These are phyloP conservation scores for Lentinula aciculospora DNA, from an alignment of 768 basidiomycete genomes.

Conservation along the genomic window DNA sequence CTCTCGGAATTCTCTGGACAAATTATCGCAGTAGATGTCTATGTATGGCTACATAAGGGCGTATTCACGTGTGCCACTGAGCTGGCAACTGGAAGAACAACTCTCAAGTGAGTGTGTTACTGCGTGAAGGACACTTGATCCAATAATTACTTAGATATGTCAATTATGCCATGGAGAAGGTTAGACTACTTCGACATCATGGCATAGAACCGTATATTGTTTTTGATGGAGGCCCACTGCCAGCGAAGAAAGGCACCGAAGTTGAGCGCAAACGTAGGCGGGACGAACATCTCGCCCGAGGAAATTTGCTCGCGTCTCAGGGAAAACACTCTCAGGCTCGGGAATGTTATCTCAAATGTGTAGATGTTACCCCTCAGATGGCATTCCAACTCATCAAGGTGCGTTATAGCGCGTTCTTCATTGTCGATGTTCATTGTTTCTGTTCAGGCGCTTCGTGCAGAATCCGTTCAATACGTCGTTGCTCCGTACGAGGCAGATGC, in stretches of 20 bases:
- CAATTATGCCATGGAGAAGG: conserved; percentile 90
- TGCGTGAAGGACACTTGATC: neutral
- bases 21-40: conserved; percentile 89
- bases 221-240: conserved; percentile 93
- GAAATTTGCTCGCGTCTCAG: conserved; percentile 66
- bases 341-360: conserved; percentile 83
- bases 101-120: conserved; percentile 62
- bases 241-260: conserved; percentile 92
- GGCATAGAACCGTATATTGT: conserved; percentile 87
- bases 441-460: conserved; percentile 77
- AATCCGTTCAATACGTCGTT: conserved; percentile 79
- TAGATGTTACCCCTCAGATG: conserved; percentile 97
- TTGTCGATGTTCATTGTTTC: neutral
- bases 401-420: conserved; percentile 10
- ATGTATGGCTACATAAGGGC: conserved; percentile 91
- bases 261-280: conserved; percentile 69
- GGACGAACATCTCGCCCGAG: conserved; percentile 70
- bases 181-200: conserved; percentile 80
- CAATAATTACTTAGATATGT: conserved; percentile 63
- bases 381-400: conserved; percentile 97
- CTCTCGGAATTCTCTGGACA: conserved; percentile 81
- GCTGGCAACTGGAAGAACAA: conserved; percentile 77
- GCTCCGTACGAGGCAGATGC: conserved; percentile 99
- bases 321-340: conserved; percentile 79
- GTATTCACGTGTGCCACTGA: conserved; percentile 88